Base-by-base conservation (phyloP, 257 asterid species). In the Nemophila menziesii region DNA sequence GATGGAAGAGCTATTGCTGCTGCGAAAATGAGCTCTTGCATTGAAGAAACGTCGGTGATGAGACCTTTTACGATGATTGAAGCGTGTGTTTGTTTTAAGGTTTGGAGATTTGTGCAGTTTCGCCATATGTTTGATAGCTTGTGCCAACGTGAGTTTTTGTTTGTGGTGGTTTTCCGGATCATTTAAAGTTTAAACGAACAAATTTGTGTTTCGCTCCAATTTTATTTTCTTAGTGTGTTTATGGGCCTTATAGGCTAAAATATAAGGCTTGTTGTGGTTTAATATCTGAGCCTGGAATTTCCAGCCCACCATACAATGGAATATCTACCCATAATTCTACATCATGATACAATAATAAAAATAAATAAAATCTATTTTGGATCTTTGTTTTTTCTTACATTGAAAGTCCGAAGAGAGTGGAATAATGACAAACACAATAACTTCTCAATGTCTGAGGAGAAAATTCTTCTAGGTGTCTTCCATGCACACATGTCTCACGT, bases 21-120 rank as follows among this genome's bases (percentile, higher is more conserved):
- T 0, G 75, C 72, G 47, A 67, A 79, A n/a, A 75, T 54, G 45
- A 79, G 73, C 43, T 79, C 79, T 33, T 69, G 51, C 13, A 69
- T 79, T 40, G 74, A 55, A 13, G 42, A 18, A 1, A 40, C 66
- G 43, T 62, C 52, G 52, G 70, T 52, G 13, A 51, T 61, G 59
- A 72, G 60, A 21, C 81, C 80, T 3, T 40, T 47, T 62, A 67
- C 56, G 57, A 75, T 55, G 59, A 78, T 43, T 16, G 37, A 44
- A 48, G 72, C 74, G 34, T 75, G 90, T 27, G 61, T 66, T 64
- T 59, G 72, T 57, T 78, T 69, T 5, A 78, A 41, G 13, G 61
- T 48, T 61, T 48, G 65, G 36, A 74, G 64, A 55, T 54, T 61
- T 26, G 53, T 54, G 79, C 92, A 78, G 48, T 55, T 45, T 54